Percentiles rank a stretch among this genome's conserved stretches.
Evolutionary conservation across 345 rosid genomes (phyloP).

Genomic region (Bruguiera sexangula): DNA sequence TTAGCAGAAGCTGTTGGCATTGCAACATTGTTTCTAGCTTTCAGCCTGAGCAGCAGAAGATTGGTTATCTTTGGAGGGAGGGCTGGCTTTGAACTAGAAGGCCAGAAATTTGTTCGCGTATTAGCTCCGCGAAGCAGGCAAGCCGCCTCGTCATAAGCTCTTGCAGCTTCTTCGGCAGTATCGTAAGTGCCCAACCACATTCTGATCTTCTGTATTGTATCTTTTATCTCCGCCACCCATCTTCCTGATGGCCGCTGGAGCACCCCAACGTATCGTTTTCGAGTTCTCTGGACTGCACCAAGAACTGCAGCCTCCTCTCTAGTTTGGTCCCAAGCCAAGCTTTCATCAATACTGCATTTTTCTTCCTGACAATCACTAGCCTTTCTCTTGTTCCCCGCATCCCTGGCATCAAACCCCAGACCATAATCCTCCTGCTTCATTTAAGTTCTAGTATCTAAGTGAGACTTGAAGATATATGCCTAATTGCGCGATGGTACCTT

Average conservation of each 20-base stretch:
- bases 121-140: conserved; percentile 51
- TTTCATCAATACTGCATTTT: background rate
- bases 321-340: conserved; percentile 22
- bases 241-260: conserved; percentile 48
- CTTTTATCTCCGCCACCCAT: conserved; percentile 55
- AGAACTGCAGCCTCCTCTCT: conserved; percentile 33
- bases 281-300: conserved; percentile 25
- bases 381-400: conserved; percentile 13
- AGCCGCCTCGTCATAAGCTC: conserved; percentile 56
- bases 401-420: background rate
- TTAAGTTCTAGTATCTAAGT: background rate
- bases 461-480: background rate
- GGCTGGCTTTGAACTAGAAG: conserved; percentile 30
- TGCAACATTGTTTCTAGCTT: conserved; percentile 17
- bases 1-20: background rate
- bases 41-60: conserved; percentile 38
- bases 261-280: conserved; percentile 45
- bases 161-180: conserved; percentile 51
- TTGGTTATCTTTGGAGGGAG: conserved; percentile 43
- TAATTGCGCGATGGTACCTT: background rate
- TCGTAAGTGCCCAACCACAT: conserved; percentile 52
- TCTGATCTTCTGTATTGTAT: conserved; percentile 51
- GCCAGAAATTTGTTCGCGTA: conserved; percentile 51
- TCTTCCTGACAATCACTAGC: conserved; percentile 5
- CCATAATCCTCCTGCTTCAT: conserved; percentile 5